phyloP scores from a whole-genome alignment of 257 asterid genomes.

The Perilla frutescens region DNA sequence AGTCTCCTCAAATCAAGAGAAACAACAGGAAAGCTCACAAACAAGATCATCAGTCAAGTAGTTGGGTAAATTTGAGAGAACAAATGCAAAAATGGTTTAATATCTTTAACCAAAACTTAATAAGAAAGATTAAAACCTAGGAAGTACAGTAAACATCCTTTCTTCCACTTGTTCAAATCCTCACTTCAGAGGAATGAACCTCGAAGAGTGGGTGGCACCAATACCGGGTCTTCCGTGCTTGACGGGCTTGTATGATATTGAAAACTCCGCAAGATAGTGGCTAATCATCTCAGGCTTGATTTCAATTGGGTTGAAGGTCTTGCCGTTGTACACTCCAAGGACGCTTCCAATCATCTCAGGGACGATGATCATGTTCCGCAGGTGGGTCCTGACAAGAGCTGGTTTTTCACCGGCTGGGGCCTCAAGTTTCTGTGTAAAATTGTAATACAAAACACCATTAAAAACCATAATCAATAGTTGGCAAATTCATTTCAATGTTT shows the following conservation, averaged over 20 bases:
- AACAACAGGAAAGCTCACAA: neutral
- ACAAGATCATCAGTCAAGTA: neutral
- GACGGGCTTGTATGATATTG: constrained; percentile 83
- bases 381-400: constrained; percentile 72
- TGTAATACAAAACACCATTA: neutral
- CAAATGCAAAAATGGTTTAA: neutral
- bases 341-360: constrained; percentile 95
- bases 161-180: neutral
- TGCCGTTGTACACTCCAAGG: constrained; percentile 84
- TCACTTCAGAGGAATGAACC: constrained; percentile 86
- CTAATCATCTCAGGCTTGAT: constrained; percentile 92
- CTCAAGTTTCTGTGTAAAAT: constrained; percentile 62
- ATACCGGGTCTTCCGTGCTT: constrained; percentile 96
- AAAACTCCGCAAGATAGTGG: constrained; percentile 85
- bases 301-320: constrained; percentile 81
- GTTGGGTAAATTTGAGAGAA: neutral
- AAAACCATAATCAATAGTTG: neutral
- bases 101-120: constrained; percentile 8
- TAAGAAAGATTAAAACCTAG: neutral
- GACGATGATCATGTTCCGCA: constrained; percentile 81
- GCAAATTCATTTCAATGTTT: neutral
- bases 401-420: constrained; percentile 92
- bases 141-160: neutral
- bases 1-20: neutral
- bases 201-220: constrained; percentile 90